phyloP scores from a whole-genome alignment of 139 green algal genomes.

The Chlorella sp. region DNA sequence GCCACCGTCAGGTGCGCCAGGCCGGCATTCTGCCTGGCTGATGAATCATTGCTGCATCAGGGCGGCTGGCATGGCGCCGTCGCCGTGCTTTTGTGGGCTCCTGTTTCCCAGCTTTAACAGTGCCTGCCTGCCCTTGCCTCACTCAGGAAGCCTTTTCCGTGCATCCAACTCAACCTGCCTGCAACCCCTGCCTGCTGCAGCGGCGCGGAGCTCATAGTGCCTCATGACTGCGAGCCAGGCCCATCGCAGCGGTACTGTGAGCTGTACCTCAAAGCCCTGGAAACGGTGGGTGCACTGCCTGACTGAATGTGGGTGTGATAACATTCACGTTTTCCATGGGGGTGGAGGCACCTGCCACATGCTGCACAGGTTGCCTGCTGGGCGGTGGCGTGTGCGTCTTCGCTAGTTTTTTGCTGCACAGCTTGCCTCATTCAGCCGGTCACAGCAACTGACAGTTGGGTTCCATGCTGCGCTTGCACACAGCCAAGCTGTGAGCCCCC shows the following conservation, averaged over 20 bases:
- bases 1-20: not conserved
- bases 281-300: conserved; percentile 53
- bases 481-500: too few species aligned
- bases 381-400: too few species aligned
- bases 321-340: too few species aligned
- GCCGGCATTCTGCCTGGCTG: not conserved
- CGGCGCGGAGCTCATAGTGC: conserved; percentile 42
- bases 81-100: not conserved
- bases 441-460: not conserved
- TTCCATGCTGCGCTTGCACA: not conserved
- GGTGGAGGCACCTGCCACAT: not conserved
- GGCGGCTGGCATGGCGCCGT: too few species aligned
- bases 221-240: conserved; percentile 57
- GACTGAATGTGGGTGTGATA: too few species aligned
- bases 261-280: conserved; percentile 74
- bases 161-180: not conserved
- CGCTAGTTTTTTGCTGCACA: too few species aligned
- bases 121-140: not conserved
- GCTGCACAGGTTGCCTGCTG: too few species aligned
- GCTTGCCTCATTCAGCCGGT: too few species aligned
- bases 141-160: not conserved
- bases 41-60: not conserved
- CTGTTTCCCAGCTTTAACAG: too few species aligned
- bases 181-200: not conserved
- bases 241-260: conserved; percentile 55